A percentile compares a stretch with the other conserved stretches of the same genome.
Conservation (phyloP, 2,329 filamentous ascomycete species). For the Colletotrichum incanum region DNA sequence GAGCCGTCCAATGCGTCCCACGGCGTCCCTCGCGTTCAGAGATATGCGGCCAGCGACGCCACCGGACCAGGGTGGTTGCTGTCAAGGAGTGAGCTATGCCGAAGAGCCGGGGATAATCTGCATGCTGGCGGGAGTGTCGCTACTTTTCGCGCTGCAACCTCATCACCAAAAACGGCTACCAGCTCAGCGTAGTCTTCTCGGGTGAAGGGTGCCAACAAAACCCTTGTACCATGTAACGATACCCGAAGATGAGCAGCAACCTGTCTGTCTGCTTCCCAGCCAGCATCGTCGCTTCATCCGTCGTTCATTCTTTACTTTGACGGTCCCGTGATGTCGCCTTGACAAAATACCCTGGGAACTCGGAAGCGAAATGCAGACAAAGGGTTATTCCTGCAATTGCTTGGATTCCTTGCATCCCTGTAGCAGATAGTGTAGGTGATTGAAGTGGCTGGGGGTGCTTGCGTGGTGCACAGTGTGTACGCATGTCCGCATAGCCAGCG, state of each 20-base stretch:
- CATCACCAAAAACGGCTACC: slow-evolving; percentile 28
- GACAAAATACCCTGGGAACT: slow-evolving; percentile 15
- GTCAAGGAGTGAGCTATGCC: slow-evolving; percentile 32
- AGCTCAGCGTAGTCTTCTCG: slow-evolving; percentile 24
- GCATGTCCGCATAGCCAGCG: neutral
- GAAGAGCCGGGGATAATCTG: slow-evolving; percentile 36
- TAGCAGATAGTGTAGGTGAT: slow-evolving; percentile 14
- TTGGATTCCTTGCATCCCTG: slow-evolving; percentile 37
- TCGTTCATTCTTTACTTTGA: neutral
- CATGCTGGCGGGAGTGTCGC: slow-evolving; percentile 33
- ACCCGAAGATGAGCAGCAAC: neutral
- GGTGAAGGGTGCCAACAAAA: slow-evolving; percentile 3
- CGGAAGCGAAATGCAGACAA: slow-evolving; percentile 15
- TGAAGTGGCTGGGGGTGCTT: slow-evolving; percentile 29
- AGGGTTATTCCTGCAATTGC: slow-evolving; percentile 29
- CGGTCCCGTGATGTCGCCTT: slow-evolving; percentile 18
- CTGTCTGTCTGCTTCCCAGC: slow-evolving; percentile 1
- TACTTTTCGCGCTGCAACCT: slow-evolving; percentile 39
- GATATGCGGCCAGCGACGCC: slow-evolving; percentile 34
- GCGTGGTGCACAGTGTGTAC: slow-evolving; percentile 3
- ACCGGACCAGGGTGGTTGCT: slow-evolving; percentile 20
- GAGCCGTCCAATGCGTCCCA: slow-evolving; percentile 32
- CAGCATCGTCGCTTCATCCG: slow-evolving; percentile 11
- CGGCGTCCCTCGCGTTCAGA: slow-evolving; percentile 39
- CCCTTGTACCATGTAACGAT: slow-evolving; percentile 27